A percentile compares a stretch with the other conserved stretches of the same genome.
phyloP scores from a whole-genome alignment of 192 early-diverging fungal genomes.

The Coemansia sp. region DNA sequence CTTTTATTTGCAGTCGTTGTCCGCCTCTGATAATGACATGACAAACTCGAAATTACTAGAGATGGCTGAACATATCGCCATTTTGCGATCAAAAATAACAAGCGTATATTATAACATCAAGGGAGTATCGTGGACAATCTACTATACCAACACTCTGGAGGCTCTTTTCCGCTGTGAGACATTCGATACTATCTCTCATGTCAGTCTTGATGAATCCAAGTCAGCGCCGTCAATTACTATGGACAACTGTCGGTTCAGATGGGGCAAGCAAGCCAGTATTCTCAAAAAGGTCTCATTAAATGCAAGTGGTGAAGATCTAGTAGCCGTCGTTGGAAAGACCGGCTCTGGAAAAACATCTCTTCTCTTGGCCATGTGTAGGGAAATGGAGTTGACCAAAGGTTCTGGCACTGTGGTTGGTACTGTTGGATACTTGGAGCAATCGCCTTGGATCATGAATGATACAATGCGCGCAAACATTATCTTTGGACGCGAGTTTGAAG shows the following conservation, averaged over 20 bases:
- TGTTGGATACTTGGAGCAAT: constrained; percentile 77
- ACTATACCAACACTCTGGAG: neutral
- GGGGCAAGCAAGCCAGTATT: neutral
- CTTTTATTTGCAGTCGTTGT: neutral
- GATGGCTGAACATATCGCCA: neutral
- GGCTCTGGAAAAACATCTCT: constrained; percentile 81
- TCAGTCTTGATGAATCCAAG: neutral
- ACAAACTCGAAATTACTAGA: neutral
- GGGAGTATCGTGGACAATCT: neutral
- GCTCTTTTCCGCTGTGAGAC: too few species aligned
- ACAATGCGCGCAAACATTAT: constrained; percentile 18
- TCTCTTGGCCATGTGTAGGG: constrained; percentile 75
- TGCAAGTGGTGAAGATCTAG: constrained; percentile 59
- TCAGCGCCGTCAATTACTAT: neutral
- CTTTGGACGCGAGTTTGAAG: constrained; percentile 16
- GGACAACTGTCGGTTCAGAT: neutral
- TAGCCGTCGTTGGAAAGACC: constrained; percentile 77
- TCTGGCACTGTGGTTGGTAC: constrained; percentile 61
- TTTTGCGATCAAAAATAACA: neutral
- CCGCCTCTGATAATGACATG: neutral
- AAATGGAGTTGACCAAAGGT: constrained; percentile 59
- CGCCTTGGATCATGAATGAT: constrained; percentile 43
- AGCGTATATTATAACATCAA: neutral
- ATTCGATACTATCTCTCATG: neutral
- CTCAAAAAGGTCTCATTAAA: constrained; percentile 53